Conservation (phyloP, 768 basidiomycete genomes). For the Baorangia bicolor region DNA sequence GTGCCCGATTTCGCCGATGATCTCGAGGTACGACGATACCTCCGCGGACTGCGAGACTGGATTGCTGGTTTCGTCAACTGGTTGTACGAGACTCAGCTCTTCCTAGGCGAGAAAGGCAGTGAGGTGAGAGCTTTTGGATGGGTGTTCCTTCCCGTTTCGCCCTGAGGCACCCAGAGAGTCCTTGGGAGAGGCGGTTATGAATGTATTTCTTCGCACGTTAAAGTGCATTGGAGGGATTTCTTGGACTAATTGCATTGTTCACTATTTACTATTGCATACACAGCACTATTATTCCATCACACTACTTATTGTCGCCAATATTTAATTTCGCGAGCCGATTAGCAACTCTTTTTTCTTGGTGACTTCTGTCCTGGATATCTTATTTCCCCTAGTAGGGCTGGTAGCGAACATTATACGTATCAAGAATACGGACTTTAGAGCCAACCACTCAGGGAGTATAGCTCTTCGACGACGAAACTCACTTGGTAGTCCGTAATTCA, state of each 20-base stretch:
- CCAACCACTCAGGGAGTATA: too few species aligned
- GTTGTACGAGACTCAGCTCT: conserved; percentile 62
- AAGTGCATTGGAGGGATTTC: conserved; percentile 1
- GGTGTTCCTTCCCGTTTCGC: conserved; percentile 46
- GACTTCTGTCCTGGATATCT: not conserved
- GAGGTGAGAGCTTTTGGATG: conserved; percentile 62
- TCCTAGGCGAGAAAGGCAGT: conserved; percentile 54
- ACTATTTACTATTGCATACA: not conserved
- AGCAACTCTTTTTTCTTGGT: not conserved
- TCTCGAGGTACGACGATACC: conserved; percentile 37
- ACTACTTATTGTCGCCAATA: not conserved
- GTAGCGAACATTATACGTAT: not conserved
- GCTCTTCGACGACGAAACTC: not conserved
- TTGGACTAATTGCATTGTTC: not conserved
- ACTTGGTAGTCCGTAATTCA: not conserved
- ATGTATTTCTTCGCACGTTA: conserved; percentile 3
- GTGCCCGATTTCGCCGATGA: conserved; percentile 13
- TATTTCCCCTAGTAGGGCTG: not conserved
- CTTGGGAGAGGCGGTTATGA: not conserved
- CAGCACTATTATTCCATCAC: not conserved
- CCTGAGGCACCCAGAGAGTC: not conserved
- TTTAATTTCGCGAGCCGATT: not conserved
- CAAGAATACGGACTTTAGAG: not conserved
- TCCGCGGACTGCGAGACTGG: conserved; percentile 53
- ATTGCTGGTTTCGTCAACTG: conserved; percentile 62